Evolutionary conservation across 2,329 filamentous ascomycete species (phyloP).

Genomic region (Dothistroma pini): DNA sequence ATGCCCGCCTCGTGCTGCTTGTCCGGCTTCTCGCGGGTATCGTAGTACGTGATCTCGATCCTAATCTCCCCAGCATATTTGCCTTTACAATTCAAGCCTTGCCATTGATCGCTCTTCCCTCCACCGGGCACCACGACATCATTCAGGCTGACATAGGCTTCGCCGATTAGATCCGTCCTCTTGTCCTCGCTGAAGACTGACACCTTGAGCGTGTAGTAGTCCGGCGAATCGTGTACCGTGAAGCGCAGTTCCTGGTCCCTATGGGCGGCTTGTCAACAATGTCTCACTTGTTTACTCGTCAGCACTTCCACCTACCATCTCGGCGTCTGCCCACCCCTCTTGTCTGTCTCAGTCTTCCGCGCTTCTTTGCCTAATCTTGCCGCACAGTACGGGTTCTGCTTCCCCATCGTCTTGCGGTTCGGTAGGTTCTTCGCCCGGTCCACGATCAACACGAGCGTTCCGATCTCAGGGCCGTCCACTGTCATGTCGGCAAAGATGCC

Average conservation of each 20-base stretch:
- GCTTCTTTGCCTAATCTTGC: slow-evolving; percentile 92
- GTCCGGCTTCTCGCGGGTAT: slow-evolving; percentile 76
- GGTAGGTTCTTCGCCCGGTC: slow-evolving; percentile 96
- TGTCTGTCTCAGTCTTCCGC: slow-evolving; percentile 93
- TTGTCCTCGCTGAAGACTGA: slow-evolving; percentile 99
- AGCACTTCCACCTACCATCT: slow-evolving; percentile 67
- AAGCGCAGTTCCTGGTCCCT: slow-evolving; percentile 99
- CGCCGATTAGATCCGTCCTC: slow-evolving; percentile 92
- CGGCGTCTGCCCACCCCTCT: slow-evolving; percentile 90
- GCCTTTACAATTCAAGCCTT: slow-evolving; percentile 77
- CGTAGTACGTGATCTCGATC: slow-evolving; percentile 95
- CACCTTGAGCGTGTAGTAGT: slow-evolving; percentile 93
- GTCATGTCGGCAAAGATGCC: slow-evolving; percentile 95
- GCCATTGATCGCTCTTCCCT: slow-evolving; percentile 93
- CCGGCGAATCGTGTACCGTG: slow-evolving; percentile 89
- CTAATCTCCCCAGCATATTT: slow-evolving; percentile 96
- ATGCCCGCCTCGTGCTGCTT: slow-evolving; percentile 55
- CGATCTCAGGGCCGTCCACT: slow-evolving; percentile 87
- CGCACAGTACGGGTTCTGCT: slow-evolving; percentile 97
- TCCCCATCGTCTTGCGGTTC: slow-evolving; percentile 95
- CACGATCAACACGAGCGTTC: slow-evolving; percentile 85
- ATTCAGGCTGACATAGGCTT: slow-evolving; percentile 82
- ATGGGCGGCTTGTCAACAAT: slow-evolving; percentile 15
- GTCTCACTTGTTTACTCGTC: slow-evolving; percentile 3
- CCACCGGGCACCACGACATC: slow-evolving; percentile 79